These are phyloP conservation scores for Fomes fomentarius DNA, from an alignment of 1,284 basidiomycete genomes.

Conservation along the genomic window DNA sequence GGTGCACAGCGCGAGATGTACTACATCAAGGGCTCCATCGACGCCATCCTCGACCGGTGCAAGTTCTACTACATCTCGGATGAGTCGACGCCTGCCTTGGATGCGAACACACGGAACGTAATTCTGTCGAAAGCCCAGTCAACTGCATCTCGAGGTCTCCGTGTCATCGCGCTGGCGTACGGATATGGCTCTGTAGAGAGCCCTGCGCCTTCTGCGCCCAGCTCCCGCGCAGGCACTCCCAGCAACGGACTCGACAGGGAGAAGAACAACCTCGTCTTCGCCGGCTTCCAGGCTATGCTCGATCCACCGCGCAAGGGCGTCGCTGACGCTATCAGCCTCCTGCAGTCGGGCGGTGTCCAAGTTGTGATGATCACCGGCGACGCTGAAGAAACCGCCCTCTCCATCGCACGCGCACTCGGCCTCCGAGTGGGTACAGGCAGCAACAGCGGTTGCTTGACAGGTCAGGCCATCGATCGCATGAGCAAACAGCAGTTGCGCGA, in stretches of 20 bases:
- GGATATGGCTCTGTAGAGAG: constrained; percentile 67
- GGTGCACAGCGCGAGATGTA: constrained; percentile 60
- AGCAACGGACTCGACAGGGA: constrained; percentile 38
- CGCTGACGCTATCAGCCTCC: constrained; percentile 80
- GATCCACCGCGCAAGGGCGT: constrained; percentile 95
- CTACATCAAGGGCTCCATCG: constrained; percentile 94
- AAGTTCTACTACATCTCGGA: constrained; percentile 88
- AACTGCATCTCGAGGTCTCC: constrained; percentile 77
- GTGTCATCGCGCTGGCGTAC: constrained; percentile 91
- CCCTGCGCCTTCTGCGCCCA: constrained; percentile 31
- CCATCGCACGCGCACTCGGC: constrained; percentile 92
- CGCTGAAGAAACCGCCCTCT: constrained; percentile 87
- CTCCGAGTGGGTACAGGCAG: constrained; percentile 57
- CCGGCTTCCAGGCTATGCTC: constrained; percentile 93
- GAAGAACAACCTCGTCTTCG: constrained; percentile 78
- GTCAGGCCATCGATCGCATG: constrained; percentile 86
- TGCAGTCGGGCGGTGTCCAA: constrained; percentile 89
- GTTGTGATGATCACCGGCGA: constrained; percentile 99
- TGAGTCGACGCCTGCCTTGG: constrained; percentile 78
- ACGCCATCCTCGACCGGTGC: constrained; percentile 85
- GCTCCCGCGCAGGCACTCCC: constrained; percentile 36
- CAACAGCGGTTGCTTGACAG: constrained; percentile 66
- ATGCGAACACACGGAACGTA: constrained; percentile 63
- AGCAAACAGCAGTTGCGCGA: constrained; percentile 82
- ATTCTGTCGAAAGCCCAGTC: constrained; percentile 74